Evolutionary conservation across 1,139 yeast genomes (phyloP).

Genomic region (Magnusiomyces suaveolens): DNA sequence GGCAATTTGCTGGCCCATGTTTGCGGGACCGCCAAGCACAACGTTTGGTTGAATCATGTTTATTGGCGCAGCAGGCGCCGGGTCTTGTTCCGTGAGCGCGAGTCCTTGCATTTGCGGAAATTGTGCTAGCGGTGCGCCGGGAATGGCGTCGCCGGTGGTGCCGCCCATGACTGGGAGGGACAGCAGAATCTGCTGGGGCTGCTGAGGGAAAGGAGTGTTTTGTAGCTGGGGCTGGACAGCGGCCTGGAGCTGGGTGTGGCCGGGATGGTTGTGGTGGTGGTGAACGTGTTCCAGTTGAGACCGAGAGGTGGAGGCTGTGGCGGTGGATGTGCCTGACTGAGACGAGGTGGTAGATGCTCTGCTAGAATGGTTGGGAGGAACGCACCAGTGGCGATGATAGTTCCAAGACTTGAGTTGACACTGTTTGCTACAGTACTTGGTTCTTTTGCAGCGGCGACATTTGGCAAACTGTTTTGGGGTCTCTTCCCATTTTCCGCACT

Average conservation of each 20-base stretch:
- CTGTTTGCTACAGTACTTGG: constrained; percentile 86
- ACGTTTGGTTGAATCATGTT: no score
- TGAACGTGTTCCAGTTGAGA: background rate
- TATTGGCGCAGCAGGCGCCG: no score
- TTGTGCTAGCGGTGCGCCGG: background rate
- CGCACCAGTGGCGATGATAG: constrained; percentile 91
- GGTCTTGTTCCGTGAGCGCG: background rate
- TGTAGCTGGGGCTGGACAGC: no score
- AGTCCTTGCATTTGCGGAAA: background rate
- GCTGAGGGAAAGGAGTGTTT: background rate
- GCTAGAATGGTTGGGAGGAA: constrained; percentile 32
- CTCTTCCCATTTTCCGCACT: constrained; percentile 93
- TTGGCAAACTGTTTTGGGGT: constrained; percentile 87
- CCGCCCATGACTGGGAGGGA: background rate
- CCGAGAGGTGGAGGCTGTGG: background rate
- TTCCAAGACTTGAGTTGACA: constrained; percentile 92
- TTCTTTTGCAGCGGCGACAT: constrained; percentile 86
- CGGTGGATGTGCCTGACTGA: background rate
- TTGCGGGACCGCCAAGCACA: no score
- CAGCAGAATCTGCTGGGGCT: background rate
- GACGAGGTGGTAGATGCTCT: constrained; percentile 4
- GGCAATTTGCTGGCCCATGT: no score
- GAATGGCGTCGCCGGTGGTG: background rate
- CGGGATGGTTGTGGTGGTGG: background rate
- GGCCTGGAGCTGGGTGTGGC: background rate